Conservation (phyloP, 306 rosid genomes). For the Dicorynia guianensis region DNA sequence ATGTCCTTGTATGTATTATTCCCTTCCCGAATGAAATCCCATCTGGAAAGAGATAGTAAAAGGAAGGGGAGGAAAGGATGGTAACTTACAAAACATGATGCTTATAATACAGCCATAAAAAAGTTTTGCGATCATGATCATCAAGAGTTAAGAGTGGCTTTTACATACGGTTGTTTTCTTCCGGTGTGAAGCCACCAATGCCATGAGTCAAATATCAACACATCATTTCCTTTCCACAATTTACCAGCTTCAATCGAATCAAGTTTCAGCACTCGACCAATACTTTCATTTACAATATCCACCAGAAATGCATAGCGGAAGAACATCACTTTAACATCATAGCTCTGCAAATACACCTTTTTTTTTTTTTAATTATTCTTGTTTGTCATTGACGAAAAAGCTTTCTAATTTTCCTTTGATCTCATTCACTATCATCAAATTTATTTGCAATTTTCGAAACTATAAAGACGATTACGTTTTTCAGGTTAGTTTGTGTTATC, state of each 20-base stretch:
- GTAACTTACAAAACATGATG: not conserved
- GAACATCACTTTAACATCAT: constrained; percentile 50
- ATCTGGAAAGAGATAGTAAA: constrained; percentile 47
- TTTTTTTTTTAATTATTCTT: too few relatives aligned
- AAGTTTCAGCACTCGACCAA: constrained; percentile 51
- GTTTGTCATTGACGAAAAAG: too few relatives aligned
- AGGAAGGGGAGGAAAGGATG: not conserved
- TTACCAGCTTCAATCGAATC: constrained; percentile 47
- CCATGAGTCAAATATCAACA: constrained; percentile 62
- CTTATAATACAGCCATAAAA: not conserved
- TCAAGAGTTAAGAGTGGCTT: not conserved
- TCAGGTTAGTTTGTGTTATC: too few relatives aligned
- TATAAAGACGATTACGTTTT: too few relatives aligned
- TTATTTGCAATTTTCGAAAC: not conserved
- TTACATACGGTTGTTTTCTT: constrained; percentile 57
- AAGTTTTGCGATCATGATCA: not conserved
- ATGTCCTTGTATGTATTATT: constrained; percentile 47
- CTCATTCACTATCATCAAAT: not conserved
- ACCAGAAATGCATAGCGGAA: constrained; percentile 55
- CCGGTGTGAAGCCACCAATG: constrained; percentile 74
- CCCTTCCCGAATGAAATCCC: constrained; percentile 72
- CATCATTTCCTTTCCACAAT: constrained; percentile 51
- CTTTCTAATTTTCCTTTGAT: too few relatives aligned
- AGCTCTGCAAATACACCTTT: constrained; percentile 36
- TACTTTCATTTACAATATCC: constrained; percentile 37